Percentiles rank a stretch among this genome's conserved stretches.
Evolutionary conservation across 2,329 filamentous ascomycete genomes (phyloP).

Genomic region (Sarocladium oryzae): DNA sequence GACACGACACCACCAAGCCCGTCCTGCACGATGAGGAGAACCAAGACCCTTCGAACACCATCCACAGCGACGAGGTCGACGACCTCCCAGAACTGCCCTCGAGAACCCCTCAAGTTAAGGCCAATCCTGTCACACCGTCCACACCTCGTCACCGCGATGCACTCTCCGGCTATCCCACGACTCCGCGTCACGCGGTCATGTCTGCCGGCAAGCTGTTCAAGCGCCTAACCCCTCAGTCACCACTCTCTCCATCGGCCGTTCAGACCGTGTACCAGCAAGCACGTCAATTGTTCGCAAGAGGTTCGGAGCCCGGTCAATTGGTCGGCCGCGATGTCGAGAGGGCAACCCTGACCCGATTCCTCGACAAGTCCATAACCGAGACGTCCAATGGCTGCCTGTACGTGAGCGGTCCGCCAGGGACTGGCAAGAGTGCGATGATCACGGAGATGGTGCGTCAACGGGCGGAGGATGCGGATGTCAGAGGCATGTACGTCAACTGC

Average conservation of each 20-base stretch:
- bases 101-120: constrained; percentile 24
- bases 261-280: constrained; percentile 82
- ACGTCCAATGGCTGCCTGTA: constrained; percentile 77
- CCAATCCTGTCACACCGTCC: constrained; percentile 58
- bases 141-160: constrained; percentile 77
- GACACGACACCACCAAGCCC: constrained; percentile 34
- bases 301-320: constrained; percentile 65
- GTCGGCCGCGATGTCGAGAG: constrained; percentile 69
- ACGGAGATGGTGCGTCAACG: constrained; percentile 66
- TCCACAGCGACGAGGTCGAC: constrained; percentile 24
- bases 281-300: constrained; percentile 78
- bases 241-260: constrained; percentile 58
- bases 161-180: constrained; percentile 63
- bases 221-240: constrained; percentile 71
- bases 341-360: constrained; percentile 61
- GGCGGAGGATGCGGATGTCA: constrained; percentile 45
- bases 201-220: constrained; percentile 69
- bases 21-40: constrained; percentile 59
- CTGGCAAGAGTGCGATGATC: constrained; percentile 93
- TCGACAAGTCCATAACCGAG: constrained; percentile 41
- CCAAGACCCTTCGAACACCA: constrained; percentile 45
- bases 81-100: constrained; percentile 28
- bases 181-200: constrained; percentile 78
- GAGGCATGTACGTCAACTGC: constrained; percentile 83
- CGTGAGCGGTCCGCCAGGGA: constrained; percentile 91